Percentiles rank a stretch among this genome's conserved stretches.
phyloP scores from a whole-genome alignment of 2,329 filamentous ascomycete species.

The Scedosporium boydii region DNA sequence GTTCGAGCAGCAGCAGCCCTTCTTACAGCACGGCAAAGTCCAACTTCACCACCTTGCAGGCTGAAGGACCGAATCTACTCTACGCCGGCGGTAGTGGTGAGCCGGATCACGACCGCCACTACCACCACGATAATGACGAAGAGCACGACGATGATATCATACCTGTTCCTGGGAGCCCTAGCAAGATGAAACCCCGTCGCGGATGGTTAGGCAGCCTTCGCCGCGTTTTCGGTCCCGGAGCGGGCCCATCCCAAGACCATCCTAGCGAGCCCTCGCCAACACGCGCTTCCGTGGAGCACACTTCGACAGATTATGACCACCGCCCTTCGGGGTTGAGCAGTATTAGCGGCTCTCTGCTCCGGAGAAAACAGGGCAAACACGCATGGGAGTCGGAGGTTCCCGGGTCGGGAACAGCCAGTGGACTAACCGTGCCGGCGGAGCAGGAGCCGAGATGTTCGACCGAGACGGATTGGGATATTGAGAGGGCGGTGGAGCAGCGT shows the following conservation, averaged over 20 bases:
- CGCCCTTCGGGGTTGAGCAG: conserved; percentile 33
- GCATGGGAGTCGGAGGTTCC: conserved; percentile 37
- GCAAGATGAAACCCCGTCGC: conserved; percentile 45
- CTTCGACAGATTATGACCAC: conserved; percentile 33
- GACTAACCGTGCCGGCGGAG: neutral
- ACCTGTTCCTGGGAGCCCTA: conserved; percentile 40
- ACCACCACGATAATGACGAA: conserved; percentile 18
- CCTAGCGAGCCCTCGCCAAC: conserved; percentile 19
- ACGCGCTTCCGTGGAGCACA: conserved; percentile 22
- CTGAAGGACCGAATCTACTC: conserved; percentile 41
- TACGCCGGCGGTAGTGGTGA: conserved; percentile 17
- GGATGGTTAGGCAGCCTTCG: conserved; percentile 61
- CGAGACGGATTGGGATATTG: conserved; percentile 68
- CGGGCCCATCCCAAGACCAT: conserved; percentile 5
- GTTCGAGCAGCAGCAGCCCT: conserved; percentile 29
- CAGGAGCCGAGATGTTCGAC: conserved; percentile 18
- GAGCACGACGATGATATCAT: conserved; percentile 22
- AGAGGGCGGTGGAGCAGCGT: conserved; percentile 59
- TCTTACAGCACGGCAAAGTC: conserved; percentile 45
- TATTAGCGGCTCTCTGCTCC: conserved; percentile 32
- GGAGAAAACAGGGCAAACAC: conserved; percentile 44
- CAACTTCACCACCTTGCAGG: conserved; percentile 40
- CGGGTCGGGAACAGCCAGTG: conserved; percentile 13
- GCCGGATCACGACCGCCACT: neutral
- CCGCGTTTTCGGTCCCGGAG: conserved; percentile 41